phyloP scores from a whole-genome alignment of 1,284 basidiomycete species.

The Cerioporus squamosus region DNA sequence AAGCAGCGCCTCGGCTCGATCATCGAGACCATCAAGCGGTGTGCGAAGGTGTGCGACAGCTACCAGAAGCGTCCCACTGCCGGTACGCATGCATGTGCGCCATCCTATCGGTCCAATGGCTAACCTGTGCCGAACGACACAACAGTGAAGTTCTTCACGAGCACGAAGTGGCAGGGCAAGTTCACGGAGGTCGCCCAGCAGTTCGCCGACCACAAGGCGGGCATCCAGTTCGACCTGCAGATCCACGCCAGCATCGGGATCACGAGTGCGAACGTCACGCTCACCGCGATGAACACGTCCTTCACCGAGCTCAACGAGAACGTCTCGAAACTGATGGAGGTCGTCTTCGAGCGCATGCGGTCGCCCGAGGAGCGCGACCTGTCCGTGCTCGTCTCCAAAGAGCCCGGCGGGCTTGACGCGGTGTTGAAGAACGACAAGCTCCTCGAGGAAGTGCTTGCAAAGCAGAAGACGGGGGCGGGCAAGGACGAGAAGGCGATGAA shows the following conservation, averaged over 20 bases:
- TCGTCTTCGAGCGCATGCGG: constrained; percentile 12
- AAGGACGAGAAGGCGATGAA: not conserved
- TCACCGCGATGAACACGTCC: not conserved
- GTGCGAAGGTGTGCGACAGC: constrained; percentile 34
- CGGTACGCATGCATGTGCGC: constrained; percentile 17
- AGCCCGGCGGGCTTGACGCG: not conserved
- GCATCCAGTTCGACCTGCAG: constrained; percentile 9
- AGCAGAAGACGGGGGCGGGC: not conserved
- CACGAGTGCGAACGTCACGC: not conserved
- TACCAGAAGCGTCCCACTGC: constrained; percentile 32
- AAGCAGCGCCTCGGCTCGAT: constrained; percentile 18
- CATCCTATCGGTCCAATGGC: not conserved
- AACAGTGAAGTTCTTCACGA: constrained; percentile 13
- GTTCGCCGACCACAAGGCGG: constrained; percentile 9
- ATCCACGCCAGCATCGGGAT: constrained; percentile 5
- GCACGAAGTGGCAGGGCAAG: constrained; percentile 11
- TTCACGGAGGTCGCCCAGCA: constrained; percentile 9
- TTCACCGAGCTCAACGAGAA: constrained; percentile 2
- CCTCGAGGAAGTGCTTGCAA: not conserved
- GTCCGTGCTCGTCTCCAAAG: not conserved
- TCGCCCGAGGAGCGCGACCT: constrained; percentile 12
- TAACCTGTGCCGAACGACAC: not conserved
- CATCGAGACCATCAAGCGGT: constrained; percentile 31
- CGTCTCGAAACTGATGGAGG: constrained; percentile 7
- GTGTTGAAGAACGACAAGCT: not conserved